Conservation (phyloP, 495 filamentous ascomycete genomes). For the Halenospora varia region DNA sequence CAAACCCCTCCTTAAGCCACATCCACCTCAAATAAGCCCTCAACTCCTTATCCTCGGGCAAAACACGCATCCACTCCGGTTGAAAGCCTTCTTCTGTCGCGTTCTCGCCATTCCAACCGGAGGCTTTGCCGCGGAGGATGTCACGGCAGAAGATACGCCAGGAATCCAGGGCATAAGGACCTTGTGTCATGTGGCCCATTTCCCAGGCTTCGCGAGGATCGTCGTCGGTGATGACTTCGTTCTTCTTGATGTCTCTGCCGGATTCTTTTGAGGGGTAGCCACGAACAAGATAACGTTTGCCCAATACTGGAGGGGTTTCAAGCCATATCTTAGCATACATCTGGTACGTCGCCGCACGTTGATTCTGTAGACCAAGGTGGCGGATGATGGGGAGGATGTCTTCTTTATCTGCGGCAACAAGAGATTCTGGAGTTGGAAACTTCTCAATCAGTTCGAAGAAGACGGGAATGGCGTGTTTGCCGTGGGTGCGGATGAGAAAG, state of each 20-base stretch:
- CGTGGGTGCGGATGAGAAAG: constrained; percentile 79
- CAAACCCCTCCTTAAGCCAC: constrained; percentile 83
- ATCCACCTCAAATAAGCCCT: constrained; percentile 83
- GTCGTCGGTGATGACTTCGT: constrained; percentile 39
- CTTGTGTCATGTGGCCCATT: constrained; percentile 82
- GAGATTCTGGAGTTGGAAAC: constrained; percentile 62
- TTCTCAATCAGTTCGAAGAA: constrained; percentile 62
- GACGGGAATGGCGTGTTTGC: constrained; percentile 69
- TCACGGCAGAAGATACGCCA: constrained; percentile 96
- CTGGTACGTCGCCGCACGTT: constrained; percentile 57
- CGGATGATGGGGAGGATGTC: constrained; percentile 62
- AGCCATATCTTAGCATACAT: constrained; percentile 70
- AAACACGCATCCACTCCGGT: constrained; percentile 82
- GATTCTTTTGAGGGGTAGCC: constrained; percentile 55
- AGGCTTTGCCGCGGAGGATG: constrained; percentile 57
- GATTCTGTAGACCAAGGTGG: constrained; percentile 71
- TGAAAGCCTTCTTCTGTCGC: constrained; percentile 36
- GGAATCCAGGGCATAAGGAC: constrained; percentile 83
- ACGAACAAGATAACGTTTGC: constrained; percentile 57
- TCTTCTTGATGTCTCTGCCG: constrained; percentile 47
- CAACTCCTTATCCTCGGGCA: constrained; percentile 85
- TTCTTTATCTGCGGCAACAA: constrained; percentile 53
- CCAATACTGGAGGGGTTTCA: constrained; percentile 52
- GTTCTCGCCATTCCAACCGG: constrained; percentile 55
- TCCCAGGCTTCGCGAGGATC: constrained; percentile 61